Base-by-base conservation (phyloP, 352 stramenopile genomes). In the Thalassiosira sp. region DNA sequence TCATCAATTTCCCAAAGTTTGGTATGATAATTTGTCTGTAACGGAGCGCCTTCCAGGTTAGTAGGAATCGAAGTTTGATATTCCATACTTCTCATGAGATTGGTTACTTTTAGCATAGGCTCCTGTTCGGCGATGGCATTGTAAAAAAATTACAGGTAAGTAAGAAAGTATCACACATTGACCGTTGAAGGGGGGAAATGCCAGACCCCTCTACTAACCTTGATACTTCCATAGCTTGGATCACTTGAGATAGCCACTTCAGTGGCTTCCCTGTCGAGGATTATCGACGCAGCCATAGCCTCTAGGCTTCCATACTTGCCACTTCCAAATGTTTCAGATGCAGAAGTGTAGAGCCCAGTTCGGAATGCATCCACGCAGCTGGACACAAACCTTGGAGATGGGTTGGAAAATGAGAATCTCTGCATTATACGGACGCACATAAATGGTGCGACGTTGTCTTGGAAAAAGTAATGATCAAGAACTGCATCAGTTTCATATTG, bases 381-480 rank as follows among this genome's bases (percentile, higher is more conserved):
- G 22, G 42, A 42, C 11, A 92, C 69, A 66, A 85, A 92, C 45
- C 82, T 49, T 27, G 79, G 84, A 10, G 57, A 79, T 31, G 86
- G 84, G 53, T 92, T 92, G 2, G 76, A 87, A 37, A 82, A 79
- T 5, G 61, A 64, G 54, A 91, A 81, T 7, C 79, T 58, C 61
- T 90, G 79, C 18, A 89, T 88, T 2, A 90, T 53, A 2, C 68
- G 53, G 28, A 66, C 54, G 24, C 72, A 73, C 20, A 92, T 13
- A 46, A 91, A 90, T n/a, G 87, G 82, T 6, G 82, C 76, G 31
- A 79, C 63, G 49, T 89, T 92, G 18, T 76, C 60, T 56, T 92
- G 80, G 43, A 84, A 79, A 53, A 90, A 85, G 45, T 88, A 81
- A 52, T 89, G 82, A 58, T 91, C 85, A 27, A 92, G 65, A 7